These are phyloP conservation scores for Fusarium floridanum DNA, from an alignment of 2,329 filamentous ascomycete genomes.

Conservation along the genomic window DNA sequence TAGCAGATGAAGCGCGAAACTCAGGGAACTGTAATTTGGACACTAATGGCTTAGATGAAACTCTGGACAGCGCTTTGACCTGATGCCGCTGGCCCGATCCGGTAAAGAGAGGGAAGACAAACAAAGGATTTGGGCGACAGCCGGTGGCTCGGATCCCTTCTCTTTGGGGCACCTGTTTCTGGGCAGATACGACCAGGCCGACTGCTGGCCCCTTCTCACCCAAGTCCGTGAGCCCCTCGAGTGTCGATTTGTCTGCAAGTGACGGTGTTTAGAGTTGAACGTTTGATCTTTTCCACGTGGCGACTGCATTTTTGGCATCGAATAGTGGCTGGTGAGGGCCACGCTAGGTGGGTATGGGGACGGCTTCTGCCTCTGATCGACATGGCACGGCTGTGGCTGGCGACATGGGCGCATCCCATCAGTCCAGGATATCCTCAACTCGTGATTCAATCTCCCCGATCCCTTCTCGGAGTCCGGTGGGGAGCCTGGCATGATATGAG, in stretches of 20 bases:
- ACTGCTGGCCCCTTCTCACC: slow-evolving; percentile 9
- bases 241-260: neutral
- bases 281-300: slow-evolving; percentile 25
- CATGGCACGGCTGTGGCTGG: slow-evolving; percentile 12
- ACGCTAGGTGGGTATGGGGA: slow-evolving; percentile 17
- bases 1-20: slow-evolving; percentile 20
- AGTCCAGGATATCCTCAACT: slow-evolving; percentile 24
- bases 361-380: slow-evolving; percentile 11
- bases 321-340: slow-evolving; percentile 15
- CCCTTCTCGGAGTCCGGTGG: slow-evolving; percentile 1
- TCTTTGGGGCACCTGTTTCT: neutral
- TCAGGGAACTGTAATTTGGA: slow-evolving; percentile 21
- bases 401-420: slow-evolving; percentile 14
- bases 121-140: slow-evolving; percentile 15
- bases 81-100: slow-evolving; percentile 9
- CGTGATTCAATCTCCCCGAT: slow-evolving; percentile 19
- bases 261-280: slow-evolving; percentile 9
- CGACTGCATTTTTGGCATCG: slow-evolving; percentile 13
- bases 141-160: slow-evolving; percentile 2
- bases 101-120: slow-evolving; percentile 21
- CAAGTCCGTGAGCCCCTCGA: slow-evolving; percentile 1
- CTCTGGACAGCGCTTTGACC: slow-evolving; percentile 43
- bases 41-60: slow-evolving; percentile 45
- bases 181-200: slow-evolving; percentile 10
- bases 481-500: slow-evolving; percentile 11